A percentile compares a stretch with the other conserved stretches of the same genome.
These are phyloP conservation scores for Cyclanthera cordifolia DNA, from an alignment of 306 rosid genomes.

Conservation along the genomic window DNA sequence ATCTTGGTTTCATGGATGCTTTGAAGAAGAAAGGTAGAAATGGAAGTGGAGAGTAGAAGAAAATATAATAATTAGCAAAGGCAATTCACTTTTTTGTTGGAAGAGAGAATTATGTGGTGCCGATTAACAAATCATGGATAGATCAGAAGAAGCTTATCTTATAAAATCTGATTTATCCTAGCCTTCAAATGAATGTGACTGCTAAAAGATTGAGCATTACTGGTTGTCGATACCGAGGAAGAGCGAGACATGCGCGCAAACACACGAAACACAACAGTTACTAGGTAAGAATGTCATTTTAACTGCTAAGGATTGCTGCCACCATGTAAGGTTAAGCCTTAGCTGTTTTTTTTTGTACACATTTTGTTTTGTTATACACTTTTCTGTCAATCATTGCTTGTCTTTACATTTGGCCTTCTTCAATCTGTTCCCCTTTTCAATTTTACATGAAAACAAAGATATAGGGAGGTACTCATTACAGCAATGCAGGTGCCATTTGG, in stretches of 20 bases:
- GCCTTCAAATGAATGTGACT: background rate
- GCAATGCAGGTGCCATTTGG: slow-evolving; percentile 3
- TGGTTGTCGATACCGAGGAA: background rate
- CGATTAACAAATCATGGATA: background rate
- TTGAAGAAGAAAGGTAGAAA: slow-evolving; percentile 17
- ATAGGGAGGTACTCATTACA: slow-evolving; percentile 2
- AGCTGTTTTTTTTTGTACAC: background rate
- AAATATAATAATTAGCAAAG: slow-evolving; percentile 3
- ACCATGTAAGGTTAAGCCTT: slow-evolving; percentile 6
- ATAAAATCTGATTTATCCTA: background rate
- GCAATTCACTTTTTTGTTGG: background rate
- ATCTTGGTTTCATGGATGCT: slow-evolving; percentile 39
- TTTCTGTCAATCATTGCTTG: slow-evolving; percentile 11
- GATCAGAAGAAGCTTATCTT: background rate
- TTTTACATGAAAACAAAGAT: background rate
- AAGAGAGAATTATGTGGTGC: slow-evolving; percentile 12
- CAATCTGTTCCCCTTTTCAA: background rate
- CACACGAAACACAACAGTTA: background rate
- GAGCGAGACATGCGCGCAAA: background rate
- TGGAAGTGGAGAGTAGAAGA: slow-evolving; percentile 2
- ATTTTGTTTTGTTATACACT: background rate
- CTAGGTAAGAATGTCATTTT: slow-evolving; percentile 11
- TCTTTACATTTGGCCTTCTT: background rate
- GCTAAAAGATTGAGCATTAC: background rate
- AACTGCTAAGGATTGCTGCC: slow-evolving; percentile 9